Conservation (phyloP, 768 basidiomycete genomes). For the Mycena alexandri region DNA sequence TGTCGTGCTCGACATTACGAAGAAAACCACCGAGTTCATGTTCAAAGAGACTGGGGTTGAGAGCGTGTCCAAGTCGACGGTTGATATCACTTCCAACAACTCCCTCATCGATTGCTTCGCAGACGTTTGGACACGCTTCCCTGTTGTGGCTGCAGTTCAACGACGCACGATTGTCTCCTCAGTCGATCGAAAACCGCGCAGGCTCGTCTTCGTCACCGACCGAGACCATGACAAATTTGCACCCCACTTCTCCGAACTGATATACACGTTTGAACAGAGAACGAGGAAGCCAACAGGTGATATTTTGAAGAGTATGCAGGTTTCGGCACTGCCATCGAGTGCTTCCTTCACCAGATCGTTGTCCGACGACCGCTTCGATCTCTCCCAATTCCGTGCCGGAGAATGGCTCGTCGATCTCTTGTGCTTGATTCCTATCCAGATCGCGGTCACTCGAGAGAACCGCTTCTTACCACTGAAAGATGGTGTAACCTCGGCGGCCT, state of each 20-base stretch:
- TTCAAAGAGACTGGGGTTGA: constrained; percentile 60
- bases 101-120: constrained; percentile 66
- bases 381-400: constrained; percentile 60
- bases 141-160: constrained; percentile 65
- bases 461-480: constrained; percentile 73
- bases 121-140: constrained; percentile 73
- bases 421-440: constrained; percentile 74
- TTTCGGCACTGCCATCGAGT: constrained; percentile 48
- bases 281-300: constrained; percentile 67
- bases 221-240: constrained; percentile 50
- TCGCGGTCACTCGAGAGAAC: constrained; percentile 71
- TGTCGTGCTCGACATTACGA: constrained; percentile 63
- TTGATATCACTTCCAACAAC: constrained; percentile 55
- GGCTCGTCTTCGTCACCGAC: constrained; percentile 60
- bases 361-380: constrained; percentile 38
- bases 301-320: constrained; percentile 52
- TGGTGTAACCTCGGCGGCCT: constrained; percentile 58
- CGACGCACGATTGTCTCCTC: constrained; percentile 57
- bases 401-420: constrained; percentile 74
- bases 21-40: constrained; percentile 66
- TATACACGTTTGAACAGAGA: constrained; percentile 59
- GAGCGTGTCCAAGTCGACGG: constrained; percentile 32
- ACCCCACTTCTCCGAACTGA: constrained; percentile 60
- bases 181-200: constrained; percentile 46
- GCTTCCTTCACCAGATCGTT: constrained; percentile 43